Base-by-base conservation (phyloP, 768 basidiomycete genomes). In the Boletus barrowsii region DNA sequence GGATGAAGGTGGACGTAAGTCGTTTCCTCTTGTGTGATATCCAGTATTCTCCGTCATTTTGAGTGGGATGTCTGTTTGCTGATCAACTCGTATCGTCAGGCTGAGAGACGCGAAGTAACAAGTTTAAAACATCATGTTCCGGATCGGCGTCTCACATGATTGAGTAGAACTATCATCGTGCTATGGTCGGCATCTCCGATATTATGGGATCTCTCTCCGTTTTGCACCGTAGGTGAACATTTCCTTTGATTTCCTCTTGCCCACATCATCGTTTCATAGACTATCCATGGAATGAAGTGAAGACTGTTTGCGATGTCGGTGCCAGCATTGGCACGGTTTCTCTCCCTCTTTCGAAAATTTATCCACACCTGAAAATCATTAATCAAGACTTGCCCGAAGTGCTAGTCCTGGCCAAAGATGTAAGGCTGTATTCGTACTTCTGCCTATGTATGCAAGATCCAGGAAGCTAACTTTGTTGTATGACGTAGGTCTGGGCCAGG, bases 311-410 rank as follows among this genome's bases (percentile, higher is more conserved):
- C 11, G 70, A 71, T 45, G 54, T 71, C 20, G 70, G 69, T 5
- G 61, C 69, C 11, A 63, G 69, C n/a, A 26, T 65, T 5, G 69
- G 69, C 6, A 59, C 63, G 2, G 51, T 71, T n/a, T 68, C 71
- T 40, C 32, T 62, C 1, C 61, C 65, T 18, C 61, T 71, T 46
- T 48, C 65, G 4, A 70, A 57, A 51, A 58, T 51, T 41, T 58
- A 59, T 45, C 68, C 69, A 7, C 65, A 67, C 29, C 39, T 71
- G 26, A 66, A 62, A 37, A 61, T 72, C 32, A 42, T 42, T 9
- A 39, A 67, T 24, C 68, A 72, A 46, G 69, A 71, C 50, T 51
- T 72, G 22, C 68, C 69, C 13, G 60, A 63, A 24, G 63, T 71
- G 10, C 41, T 70, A 15, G 51, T 11, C 9, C 59, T 54, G 14